Evolutionary conservation across 2,329 filamentous ascomycete genomes (phyloP).

Genomic region (Neofusicoccum laricinum): DNA sequence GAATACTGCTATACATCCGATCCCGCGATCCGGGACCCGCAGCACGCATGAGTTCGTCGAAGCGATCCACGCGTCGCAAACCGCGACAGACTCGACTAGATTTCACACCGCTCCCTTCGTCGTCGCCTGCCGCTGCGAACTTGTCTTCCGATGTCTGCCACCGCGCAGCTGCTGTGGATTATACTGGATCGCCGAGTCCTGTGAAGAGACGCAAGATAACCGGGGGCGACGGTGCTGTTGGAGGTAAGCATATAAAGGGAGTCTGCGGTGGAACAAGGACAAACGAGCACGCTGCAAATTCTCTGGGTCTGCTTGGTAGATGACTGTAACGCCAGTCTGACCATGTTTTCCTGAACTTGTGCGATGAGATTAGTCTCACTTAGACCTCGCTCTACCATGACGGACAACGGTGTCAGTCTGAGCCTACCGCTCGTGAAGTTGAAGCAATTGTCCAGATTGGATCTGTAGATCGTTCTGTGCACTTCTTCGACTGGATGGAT

Average conservation of each 20-base stretch:
- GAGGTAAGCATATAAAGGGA: not conserved
- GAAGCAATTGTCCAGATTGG: too few species aligned
- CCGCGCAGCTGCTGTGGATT: slow-evolving; percentile 33
- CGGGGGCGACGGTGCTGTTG: not conserved
- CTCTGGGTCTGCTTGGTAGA: too few species aligned
- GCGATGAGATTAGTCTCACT: too few species aligned
- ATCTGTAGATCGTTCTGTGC: too few species aligned
- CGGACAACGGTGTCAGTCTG: too few species aligned
- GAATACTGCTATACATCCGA: not conserved
- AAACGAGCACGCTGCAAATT: too few species aligned
- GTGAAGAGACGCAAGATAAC: slow-evolving; percentile 26
- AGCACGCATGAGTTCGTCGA: not conserved
- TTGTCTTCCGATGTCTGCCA: slow-evolving; percentile 32
- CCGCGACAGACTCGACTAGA: slow-evolving; percentile 41
- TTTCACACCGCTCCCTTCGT: slow-evolving; percentile 43
- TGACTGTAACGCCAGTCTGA: too few species aligned
- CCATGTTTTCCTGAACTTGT: too few species aligned
- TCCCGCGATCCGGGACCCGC: too few species aligned
- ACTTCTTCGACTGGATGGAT: too few species aligned
- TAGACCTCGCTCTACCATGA: too few species aligned
- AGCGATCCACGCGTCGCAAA: not conserved
- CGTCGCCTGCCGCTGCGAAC: slow-evolving; percentile 34
- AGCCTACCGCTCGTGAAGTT: too few species aligned
- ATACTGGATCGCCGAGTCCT: slow-evolving; percentile 25
- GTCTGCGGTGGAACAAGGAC: not conserved